Evolutionary conservation across 495 filamentous ascomycete species (phyloP).

Genomic region (Talaromyces proteolyticus): DNA sequence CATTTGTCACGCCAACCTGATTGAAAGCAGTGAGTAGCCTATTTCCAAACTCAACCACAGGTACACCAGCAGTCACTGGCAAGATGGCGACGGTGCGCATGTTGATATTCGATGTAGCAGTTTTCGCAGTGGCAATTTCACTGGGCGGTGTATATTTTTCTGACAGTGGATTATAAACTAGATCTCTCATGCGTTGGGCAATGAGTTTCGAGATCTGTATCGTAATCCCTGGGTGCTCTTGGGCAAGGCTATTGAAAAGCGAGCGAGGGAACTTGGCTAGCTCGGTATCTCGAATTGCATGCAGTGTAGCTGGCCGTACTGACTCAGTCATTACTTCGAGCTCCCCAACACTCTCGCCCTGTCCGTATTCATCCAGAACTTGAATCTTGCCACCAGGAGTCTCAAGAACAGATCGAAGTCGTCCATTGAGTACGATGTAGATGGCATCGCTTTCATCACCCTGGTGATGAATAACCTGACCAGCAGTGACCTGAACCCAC

Average conservation of each 20-base stretch:
- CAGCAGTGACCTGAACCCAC: slow-evolving; percentile 94
- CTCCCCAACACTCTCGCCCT: slow-evolving; percentile 96
- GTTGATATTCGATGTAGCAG: slow-evolving; percentile 81
- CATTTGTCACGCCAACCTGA: slow-evolving; percentile 82
- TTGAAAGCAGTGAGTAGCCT: slow-evolving; percentile 79
- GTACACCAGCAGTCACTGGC: slow-evolving; percentile 85
- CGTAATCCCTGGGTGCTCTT: slow-evolving; percentile 95
- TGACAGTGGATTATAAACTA: slow-evolving; percentile 74
- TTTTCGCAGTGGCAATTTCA: slow-evolving; percentile 51
- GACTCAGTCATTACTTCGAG: slow-evolving; percentile 97
- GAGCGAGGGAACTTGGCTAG: slow-evolving; percentile 93
- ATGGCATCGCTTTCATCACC: slow-evolving; percentile 97
- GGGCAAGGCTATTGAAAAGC: slow-evolving; percentile 92
- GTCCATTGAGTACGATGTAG: slow-evolving; percentile 93
- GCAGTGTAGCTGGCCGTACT: slow-evolving; percentile 76
- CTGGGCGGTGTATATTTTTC: slow-evolving; percentile 52
- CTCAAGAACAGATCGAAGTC: slow-evolving; percentile 75
- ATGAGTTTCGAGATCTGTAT: slow-evolving; percentile 99
- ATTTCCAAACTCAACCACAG: slow-evolving; percentile 91
- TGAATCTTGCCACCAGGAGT: slow-evolving; percentile 73
- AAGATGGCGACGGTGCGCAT: slow-evolving; percentile 88
- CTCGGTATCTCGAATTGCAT: slow-evolving; percentile 95
- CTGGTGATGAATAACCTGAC: slow-evolving; percentile 91
- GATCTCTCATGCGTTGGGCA: slow-evolving; percentile 83
- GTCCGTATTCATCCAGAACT: slow-evolving; percentile 88